phyloP scores from a whole-genome alignment of 805 yeast species.

The Metschnikowia chrysomelidarum region DNA sequence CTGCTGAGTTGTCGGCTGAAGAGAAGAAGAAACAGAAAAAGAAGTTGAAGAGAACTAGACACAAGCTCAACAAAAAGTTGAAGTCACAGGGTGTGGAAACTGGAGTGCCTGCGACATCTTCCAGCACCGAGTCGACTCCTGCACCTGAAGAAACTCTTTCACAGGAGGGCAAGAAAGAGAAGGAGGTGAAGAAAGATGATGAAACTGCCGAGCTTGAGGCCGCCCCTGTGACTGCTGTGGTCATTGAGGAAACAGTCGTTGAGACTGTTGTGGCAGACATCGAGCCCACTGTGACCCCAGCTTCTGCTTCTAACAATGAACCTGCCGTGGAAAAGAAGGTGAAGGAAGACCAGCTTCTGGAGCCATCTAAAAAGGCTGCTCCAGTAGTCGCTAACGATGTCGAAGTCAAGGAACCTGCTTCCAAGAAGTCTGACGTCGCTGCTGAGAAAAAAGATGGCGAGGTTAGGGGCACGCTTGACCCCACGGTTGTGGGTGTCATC shows the following conservation, averaged over 20 bases:
- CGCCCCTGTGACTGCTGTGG: constrained; percentile 5
- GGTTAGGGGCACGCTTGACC: constrained; percentile 16
- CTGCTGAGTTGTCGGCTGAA: constrained; percentile 13
- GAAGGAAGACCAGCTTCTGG: background rate
- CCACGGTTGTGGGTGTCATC: constrained; percentile 16
- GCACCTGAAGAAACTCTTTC: constrained; percentile 11
- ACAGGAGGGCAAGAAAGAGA: background rate
- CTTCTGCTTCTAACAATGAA: too few species aligned
- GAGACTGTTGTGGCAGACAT: constrained; percentile 2
- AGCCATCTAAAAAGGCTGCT: background rate
- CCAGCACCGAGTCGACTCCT: constrained; percentile 9
- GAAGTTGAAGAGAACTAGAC: constrained; percentile 43
- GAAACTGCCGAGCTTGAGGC: constrained; percentile 1
- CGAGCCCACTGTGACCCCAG: too few species aligned
- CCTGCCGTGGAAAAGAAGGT: constrained; percentile 1
- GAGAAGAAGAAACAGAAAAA: constrained; percentile 39
- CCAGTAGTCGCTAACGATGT: constrained; percentile 2
- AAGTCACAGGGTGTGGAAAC: constrained; percentile 18
- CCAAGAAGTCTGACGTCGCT: constrained; percentile 1
- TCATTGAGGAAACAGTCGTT: background rate
- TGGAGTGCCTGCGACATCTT: constrained; percentile 9
- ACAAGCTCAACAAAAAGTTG: constrained; percentile 42
- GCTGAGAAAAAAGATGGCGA: constrained; percentile 3
- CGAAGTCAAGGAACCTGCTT: constrained; percentile 1
- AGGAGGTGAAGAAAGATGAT: constrained; percentile 1